A percentile compares a stretch with the other conserved stretches of the same genome.
phyloP scores from a whole-genome alignment of 768 basidiomycete genomes.

The Dioszegia hungarica region DNA sequence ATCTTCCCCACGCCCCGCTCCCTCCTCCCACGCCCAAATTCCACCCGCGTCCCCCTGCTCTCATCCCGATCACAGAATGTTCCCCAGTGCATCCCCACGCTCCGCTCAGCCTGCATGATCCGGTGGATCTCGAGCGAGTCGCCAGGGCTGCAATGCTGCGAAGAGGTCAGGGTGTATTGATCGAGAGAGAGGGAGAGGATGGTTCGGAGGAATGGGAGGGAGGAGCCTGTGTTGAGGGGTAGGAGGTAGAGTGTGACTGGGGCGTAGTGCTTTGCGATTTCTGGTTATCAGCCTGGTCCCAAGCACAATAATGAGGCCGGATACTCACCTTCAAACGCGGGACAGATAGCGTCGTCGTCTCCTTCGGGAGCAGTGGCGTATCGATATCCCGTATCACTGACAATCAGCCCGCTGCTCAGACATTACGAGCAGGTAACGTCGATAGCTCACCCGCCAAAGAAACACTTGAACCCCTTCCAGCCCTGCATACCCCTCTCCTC shows the following conservation, averaged over 20 bases:
- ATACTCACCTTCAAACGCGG: constrained; percentile 42
- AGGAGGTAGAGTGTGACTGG: constrained; percentile 40
- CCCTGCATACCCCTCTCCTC: constrained; percentile 29
- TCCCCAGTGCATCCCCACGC: constrained; percentile 42
- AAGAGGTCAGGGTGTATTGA: constrained; percentile 46
- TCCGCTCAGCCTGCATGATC: constrained; percentile 23
- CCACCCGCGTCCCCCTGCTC: constrained; percentile 36
- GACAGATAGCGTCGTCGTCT: constrained; percentile 41
- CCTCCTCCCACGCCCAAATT: constrained; percentile 34
- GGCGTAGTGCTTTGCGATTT: constrained; percentile 41
- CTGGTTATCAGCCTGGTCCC: constrained; percentile 11
- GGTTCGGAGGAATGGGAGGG: constrained; percentile 44
- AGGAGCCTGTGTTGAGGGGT: constrained; percentile 48
- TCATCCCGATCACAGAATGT: constrained; percentile 42
- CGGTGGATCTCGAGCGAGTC: constrained; percentile 37
- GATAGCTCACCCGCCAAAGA: constrained; percentile 44
- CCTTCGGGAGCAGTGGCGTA: constrained; percentile 42
- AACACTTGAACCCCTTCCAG: constrained; percentile 42
- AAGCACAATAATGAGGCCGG: background rate
- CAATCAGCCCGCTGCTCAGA: background rate
- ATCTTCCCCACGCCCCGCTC: constrained; percentile 10
- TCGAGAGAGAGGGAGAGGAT: constrained; percentile 46
- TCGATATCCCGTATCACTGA: constrained; percentile 46
- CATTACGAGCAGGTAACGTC: too few species aligned
- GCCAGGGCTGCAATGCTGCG: constrained; percentile 34